Conservation (phyloP, 2,329 filamentous ascomycete species). For the Ophiocordyceps camponoti-floridani region DNA sequence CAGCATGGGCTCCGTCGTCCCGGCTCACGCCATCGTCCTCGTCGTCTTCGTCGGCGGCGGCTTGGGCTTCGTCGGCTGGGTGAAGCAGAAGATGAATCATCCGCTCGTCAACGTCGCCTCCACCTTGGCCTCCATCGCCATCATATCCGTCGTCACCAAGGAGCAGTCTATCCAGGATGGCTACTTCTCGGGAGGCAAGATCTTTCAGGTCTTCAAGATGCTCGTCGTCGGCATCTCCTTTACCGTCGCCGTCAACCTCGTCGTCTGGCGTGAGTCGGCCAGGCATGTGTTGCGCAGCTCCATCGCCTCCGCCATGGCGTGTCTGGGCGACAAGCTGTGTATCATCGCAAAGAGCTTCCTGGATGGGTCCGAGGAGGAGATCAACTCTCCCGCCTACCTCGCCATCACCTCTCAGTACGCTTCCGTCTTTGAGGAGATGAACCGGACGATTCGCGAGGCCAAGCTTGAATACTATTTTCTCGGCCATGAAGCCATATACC, state of each 20-base stretch:
- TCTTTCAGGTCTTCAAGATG: constrained; percentile 69
- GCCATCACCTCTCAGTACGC: constrained; percentile 46
- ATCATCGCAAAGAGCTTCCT: constrained; percentile 72
- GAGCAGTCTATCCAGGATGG: constrained; percentile 75
- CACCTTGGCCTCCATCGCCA: constrained; percentile 71
- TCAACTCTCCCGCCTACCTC: constrained; percentile 48
- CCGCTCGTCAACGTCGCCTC: constrained; percentile 72
- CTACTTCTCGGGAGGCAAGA: constrained; percentile 65
- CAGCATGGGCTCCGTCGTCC: constrained; percentile 41
- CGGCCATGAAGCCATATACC: constrained; percentile 63
- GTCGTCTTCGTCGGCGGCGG: constrained; percentile 73
- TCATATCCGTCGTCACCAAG: constrained; percentile 81
- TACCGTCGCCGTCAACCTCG: constrained; percentile 55
- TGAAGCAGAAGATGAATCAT: constrained; percentile 62
- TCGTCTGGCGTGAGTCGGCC: constrained; percentile 65
- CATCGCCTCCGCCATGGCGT: constrained; percentile 53
- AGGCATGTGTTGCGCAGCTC: constrained; percentile 54
- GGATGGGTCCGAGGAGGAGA: constrained; percentile 62
- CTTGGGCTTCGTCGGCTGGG: constrained; percentile 75
- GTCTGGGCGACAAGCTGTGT: constrained; percentile 64
- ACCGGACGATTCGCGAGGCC: constrained; percentile 64
- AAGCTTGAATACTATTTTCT: constrained; percentile 77
- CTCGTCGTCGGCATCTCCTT: constrained; percentile 59
- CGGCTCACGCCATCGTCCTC: constrained; percentile 66
- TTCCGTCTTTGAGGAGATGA: constrained; percentile 49